Evolutionary conservation across 768 basidiomycete genomes (phyloP).

Genomic region (Phaeotremella skinneri): DNA sequence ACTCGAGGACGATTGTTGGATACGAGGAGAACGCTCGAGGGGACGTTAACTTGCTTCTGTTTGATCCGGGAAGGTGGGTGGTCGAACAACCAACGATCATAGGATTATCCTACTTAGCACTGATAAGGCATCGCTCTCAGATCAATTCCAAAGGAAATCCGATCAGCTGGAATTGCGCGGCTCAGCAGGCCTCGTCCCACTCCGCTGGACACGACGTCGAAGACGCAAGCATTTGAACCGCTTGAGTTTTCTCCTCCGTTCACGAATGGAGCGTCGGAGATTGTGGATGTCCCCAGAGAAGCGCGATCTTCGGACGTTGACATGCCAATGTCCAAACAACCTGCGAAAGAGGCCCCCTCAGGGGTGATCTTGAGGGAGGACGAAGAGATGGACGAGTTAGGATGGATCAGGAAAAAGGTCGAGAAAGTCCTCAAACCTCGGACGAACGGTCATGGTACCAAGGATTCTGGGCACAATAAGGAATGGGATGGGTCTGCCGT

Average conservation of each 20-base stretch:
- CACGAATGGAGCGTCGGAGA: constrained; percentile 33
- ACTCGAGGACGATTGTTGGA: constrained; percentile 83
- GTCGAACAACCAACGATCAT: not conserved
- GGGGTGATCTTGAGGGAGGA: constrained; percentile 16
- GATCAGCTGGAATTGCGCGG: constrained; percentile 16
- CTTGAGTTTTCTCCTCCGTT: constrained; percentile 32
- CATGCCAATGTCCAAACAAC: not conserved
- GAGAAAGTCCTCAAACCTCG: constrained; percentile 7
- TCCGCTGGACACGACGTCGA: not conserved
- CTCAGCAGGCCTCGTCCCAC: constrained; percentile 6
- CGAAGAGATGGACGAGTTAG: constrained; percentile 27
- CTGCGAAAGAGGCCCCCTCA: not conserved
- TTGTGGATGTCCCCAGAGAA: constrained; percentile 8
- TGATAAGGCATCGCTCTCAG: constrained; percentile 6
- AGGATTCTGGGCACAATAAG: not conserved
- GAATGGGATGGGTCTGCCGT: constrained; percentile 5
- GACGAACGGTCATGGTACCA: constrained; percentile 1
- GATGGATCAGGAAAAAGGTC: constrained; percentile 43
- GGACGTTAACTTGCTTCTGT: constrained; percentile 64
- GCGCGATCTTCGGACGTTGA: not conserved
- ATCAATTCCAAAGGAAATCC: constrained; percentile 23
- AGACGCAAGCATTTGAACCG: constrained; percentile 11
- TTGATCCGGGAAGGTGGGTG: constrained; percentile 65
- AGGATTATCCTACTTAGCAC: not conserved
- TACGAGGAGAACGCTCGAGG: constrained; percentile 68